Evolutionary conservation across 2,329 filamentous ascomycete genomes (phyloP).

Genomic region (Penicillium hordei): DNA sequence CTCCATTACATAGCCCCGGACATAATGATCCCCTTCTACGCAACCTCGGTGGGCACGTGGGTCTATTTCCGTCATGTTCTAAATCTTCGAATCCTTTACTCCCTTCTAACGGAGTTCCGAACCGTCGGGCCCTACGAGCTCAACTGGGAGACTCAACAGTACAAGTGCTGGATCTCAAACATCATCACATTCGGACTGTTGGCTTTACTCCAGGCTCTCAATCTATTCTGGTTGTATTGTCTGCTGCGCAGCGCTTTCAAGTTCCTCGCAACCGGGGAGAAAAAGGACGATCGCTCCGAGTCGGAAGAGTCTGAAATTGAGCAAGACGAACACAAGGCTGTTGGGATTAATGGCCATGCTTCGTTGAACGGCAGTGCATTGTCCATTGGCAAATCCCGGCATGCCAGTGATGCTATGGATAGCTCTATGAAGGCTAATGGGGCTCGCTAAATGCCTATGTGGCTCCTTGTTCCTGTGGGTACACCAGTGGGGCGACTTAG

Average conservation of each 20-base stretch:
- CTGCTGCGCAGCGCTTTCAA: slow-evolving; percentile 40
- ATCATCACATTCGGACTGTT: slow-evolving; percentile 42
- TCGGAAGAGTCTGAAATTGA: slow-evolving; percentile 45
- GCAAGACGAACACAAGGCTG: slow-evolving; percentile 47
- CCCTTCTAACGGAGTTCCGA: slow-evolving; percentile 42
- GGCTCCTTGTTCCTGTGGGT: not conserved
- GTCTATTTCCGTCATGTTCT: slow-evolving; percentile 79
- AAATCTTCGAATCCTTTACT: slow-evolving; percentile 43
- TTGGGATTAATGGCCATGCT: not conserved
- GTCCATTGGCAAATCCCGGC: not conserved
- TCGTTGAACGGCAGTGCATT: not conserved
- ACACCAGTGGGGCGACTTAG: no score
- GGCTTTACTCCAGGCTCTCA: slow-evolving; percentile 40
- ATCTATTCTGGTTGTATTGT: slow-evolving; percentile 44
- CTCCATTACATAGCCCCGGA: slow-evolving; percentile 82
- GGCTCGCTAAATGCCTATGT: not conserved
- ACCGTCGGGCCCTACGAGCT: slow-evolving; percentile 44
- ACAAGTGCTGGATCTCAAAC: slow-evolving; percentile 46
- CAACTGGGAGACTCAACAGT: slow-evolving; percentile 46
- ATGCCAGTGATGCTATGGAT: not conserved
- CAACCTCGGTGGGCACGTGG: slow-evolving; percentile 75
- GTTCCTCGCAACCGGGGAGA: slow-evolving; percentile 34
- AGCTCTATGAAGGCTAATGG: not conserved
- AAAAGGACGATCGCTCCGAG: slow-evolving; percentile 49
- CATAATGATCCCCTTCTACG: slow-evolving; percentile 76